Conservation (phyloP, 2,329 filamentous ascomycete species). For the Arachnomyces sp. region DNA sequence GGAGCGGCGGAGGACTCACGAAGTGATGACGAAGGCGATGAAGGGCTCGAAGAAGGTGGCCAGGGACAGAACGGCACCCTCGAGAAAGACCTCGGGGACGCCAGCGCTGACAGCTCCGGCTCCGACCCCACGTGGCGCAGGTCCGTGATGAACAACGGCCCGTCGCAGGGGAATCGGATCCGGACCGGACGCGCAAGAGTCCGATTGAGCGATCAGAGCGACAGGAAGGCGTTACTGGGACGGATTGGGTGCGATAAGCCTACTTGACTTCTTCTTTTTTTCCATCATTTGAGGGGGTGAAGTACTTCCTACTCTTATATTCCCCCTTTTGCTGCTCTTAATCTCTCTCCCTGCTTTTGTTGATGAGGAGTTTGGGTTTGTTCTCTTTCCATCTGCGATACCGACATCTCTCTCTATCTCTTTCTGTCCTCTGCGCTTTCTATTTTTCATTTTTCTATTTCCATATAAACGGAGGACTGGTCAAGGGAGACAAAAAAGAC, state of each 20-base stretch:
- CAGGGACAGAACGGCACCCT: constrained; percentile 11
- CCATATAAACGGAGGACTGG: too few relatives aligned
- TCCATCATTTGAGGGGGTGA: background rate
- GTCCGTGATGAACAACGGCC: constrained; percentile 20
- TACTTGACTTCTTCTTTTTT: constrained; percentile 4
- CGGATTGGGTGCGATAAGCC: constrained; percentile 27
- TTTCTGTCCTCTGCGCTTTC: too few relatives aligned
- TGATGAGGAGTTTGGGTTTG: constrained; percentile 8
- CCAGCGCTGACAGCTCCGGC: constrained; percentile 19
- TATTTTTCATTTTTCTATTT: too few relatives aligned
- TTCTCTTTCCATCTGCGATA: constrained; percentile 12
- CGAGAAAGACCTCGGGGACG: constrained; percentile 6
- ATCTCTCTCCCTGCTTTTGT: constrained; percentile 9
- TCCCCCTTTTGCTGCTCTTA: constrained; percentile 8
- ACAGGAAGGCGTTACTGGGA: constrained; percentile 25
- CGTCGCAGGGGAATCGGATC: constrained; percentile 19
- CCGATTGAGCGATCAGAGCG: constrained; percentile 31
- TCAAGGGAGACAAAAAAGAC: too few relatives aligned
- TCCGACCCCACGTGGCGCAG: constrained; percentile 25
- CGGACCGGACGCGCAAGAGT: constrained; percentile 31
- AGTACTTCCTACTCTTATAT: background rate
- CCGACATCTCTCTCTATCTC: constrained; percentile 10
- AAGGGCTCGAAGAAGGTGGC: constrained; percentile 45
- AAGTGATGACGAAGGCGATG: constrained; percentile 75
- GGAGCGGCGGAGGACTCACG: constrained; percentile 79